Percentiles rank a stretch among this genome's conserved stretches.
Conservation (phyloP, 495 filamentous ascomycete species). For the Aspergillus ostianus region DNA sequence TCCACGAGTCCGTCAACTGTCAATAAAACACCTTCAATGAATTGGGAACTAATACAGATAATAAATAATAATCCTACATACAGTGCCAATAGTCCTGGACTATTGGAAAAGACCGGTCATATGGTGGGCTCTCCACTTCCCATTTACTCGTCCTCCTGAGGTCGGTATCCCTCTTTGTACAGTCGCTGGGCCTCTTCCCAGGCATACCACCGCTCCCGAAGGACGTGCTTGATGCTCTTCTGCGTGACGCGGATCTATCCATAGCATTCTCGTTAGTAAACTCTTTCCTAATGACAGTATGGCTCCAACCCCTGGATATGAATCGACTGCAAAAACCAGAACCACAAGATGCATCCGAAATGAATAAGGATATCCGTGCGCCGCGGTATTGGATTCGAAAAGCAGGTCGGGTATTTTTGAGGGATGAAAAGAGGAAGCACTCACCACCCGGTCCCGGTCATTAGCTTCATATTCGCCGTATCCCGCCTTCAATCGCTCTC, state of each 20-base stretch:
- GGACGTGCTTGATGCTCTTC: conserved; percentile 73
- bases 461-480: conserved; percentile 66
- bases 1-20: not conserved
- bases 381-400: too few relatives aligned
- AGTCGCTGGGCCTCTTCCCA: conserved; percentile 80
- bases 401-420: too few relatives aligned
- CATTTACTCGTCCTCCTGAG: conserved; percentile 27
- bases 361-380: not conserved
- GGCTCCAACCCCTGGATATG: not conserved
- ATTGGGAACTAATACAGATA: not conserved
- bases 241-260: conserved; percentile 68
- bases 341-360: too few relatives aligned
- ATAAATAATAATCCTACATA: conserved; percentile 2
- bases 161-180: conserved; percentile 56
- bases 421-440: conserved; percentile 20
- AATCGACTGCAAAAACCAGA: too few relatives aligned
- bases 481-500: conserved; percentile 58
- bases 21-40: not conserved
- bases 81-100: not conserved
- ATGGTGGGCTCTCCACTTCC: conserved; percentile 5
- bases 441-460: conserved; percentile 60
- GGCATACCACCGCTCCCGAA: conserved; percentile 86
- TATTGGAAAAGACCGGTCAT: not conserved
- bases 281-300: not conserved
- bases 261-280: conserved; percentile 15